These are phyloP conservation scores for Thraustotheca clavata DNA, from an alignment of 352 stramenopile species.

Conservation along the genomic window DNA sequence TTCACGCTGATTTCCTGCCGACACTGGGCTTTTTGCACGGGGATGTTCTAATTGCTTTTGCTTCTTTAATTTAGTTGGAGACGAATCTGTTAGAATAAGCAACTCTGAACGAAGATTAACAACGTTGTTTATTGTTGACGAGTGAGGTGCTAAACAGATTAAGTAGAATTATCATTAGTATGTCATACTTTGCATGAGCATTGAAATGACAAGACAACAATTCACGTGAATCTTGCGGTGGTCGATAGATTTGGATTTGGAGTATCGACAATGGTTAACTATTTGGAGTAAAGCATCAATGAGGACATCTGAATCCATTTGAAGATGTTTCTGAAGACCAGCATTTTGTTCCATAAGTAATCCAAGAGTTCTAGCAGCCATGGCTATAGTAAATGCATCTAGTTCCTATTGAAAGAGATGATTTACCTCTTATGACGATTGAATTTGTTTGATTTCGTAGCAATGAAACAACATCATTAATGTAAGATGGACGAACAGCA, in stretches of 20 bases:
- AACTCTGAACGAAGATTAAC: conserved; percentile 64
- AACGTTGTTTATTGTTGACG: conserved; percentile 24
- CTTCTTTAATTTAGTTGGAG: conserved; percentile 10
- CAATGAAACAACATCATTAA: conserved; percentile 10
- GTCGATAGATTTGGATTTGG: conserved; percentile 34
- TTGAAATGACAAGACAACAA: conserved; percentile 76
- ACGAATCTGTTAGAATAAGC: conserved; percentile 40
- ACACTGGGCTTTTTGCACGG: not conserved
- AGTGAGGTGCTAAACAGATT: not conserved
- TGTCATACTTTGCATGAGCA: conserved; percentile 55
- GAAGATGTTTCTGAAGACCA: conserved; percentile 31
- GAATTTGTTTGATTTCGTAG: conserved; percentile 10
- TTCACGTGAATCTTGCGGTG: conserved; percentile 68
- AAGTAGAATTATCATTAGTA: not conserved
- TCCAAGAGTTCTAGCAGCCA: conserved; percentile 55
- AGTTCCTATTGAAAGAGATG: not conserved
- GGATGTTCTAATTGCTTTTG: not conserved
- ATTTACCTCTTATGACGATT: conserved; percentile 1
- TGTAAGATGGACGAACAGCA: not conserved
- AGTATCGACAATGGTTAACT: conserved; percentile 46
- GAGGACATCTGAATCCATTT: conserved; percentile 52
- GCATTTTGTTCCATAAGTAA: conserved; percentile 44
- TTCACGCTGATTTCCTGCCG: conserved; percentile 2
- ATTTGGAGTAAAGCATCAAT: conserved; percentile 69
- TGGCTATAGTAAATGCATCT: conserved; percentile 25